Percentiles rank a stretch among this genome's conserved stretches.
Evolutionary conservation across 352 stramenopile genomes (phyloP).

Genomic region (Phytopythium kandeliae): DNA sequence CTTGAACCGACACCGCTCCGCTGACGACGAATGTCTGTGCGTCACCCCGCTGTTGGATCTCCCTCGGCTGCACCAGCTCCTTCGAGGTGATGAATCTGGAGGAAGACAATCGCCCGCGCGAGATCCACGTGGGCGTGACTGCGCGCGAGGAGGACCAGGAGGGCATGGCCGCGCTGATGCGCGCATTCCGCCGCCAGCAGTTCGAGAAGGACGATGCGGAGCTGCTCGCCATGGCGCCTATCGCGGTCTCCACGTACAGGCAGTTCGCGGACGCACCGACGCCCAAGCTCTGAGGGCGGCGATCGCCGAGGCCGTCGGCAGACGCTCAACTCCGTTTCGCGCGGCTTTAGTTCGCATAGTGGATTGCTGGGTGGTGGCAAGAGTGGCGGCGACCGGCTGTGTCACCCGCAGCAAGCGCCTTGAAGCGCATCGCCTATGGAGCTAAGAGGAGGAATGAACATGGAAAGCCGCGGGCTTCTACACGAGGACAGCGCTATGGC

Average conservation of each 20-base stretch:
- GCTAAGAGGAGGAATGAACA: too few relatives aligned
- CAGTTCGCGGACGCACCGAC: constrained; percentile 17
- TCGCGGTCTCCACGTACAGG: constrained; percentile 26
- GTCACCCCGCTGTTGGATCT: too few relatives aligned
- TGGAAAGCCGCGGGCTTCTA: too few relatives aligned
- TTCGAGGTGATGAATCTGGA: constrained; percentile 40
- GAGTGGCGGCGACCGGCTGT: too few relatives aligned
- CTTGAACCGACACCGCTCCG: too few relatives aligned
- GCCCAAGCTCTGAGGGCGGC: constrained; percentile 6
- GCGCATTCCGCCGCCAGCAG: constrained; percentile 21
- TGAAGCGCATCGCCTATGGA: too few relatives aligned
- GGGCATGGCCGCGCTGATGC: constrained; percentile 28
- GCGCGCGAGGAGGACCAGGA: constrained; percentile 31
- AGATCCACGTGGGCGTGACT: constrained; percentile 27
- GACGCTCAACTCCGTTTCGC: too few relatives aligned
- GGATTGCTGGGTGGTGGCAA: too few relatives aligned
- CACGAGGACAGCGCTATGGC: too few relatives aligned
- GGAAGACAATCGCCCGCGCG: constrained; percentile 17
- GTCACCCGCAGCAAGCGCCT: too few relatives aligned
- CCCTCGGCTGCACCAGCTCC: constrained; percentile 22
- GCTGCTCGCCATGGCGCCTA: constrained; percentile 26
- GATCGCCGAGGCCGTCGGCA: neutral
- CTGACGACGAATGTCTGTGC: too few relatives aligned
- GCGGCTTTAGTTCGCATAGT: too few relatives aligned
- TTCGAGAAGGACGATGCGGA: constrained; percentile 35